Conservation (phyloP, 305 asterid species). For the Fraxinus paxiana region DNA sequence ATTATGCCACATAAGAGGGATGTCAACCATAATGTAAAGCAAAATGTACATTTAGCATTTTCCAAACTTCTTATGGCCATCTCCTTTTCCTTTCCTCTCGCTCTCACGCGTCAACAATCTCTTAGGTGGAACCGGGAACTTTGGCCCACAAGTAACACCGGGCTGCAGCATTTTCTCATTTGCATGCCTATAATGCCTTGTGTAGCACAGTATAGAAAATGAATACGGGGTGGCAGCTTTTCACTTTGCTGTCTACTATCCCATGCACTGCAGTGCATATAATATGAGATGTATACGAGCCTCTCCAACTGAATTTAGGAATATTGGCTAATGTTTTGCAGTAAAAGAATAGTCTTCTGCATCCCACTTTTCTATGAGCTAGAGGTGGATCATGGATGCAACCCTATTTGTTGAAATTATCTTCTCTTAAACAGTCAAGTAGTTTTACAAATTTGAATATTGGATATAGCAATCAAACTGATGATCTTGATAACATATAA, state of each 20-base stretch:
- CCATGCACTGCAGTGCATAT: neutral
- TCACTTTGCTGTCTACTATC: neutral
- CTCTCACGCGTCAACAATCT: neutral
- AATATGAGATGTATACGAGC: neutral
- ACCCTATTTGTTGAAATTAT: neutral
- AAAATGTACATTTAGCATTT: neutral
- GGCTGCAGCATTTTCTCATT: conserved; percentile 2
- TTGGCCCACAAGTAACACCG: neutral
- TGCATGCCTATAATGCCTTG: neutral
- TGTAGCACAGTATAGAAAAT: neutral
- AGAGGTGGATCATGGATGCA: neutral
- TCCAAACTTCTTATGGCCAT: neutral
- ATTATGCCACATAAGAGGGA: neutral
- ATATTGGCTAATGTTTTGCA: neutral
- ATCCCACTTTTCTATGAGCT: neutral
- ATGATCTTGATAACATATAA: neutral
- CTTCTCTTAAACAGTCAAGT: neutral
- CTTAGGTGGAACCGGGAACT: neutral
- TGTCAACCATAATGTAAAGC: neutral
- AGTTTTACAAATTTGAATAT: neutral
- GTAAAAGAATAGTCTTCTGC: neutral
- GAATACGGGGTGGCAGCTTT: neutral
- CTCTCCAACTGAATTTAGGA: neutral
- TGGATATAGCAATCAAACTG: neutral
- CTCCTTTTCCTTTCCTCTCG: neutral